Percentiles rank a stretch among this genome's conserved stretches.
Conservation (phyloP, 371 early-diverging fungal genomes). For the Zopfochytrium polystomum region DNA sequence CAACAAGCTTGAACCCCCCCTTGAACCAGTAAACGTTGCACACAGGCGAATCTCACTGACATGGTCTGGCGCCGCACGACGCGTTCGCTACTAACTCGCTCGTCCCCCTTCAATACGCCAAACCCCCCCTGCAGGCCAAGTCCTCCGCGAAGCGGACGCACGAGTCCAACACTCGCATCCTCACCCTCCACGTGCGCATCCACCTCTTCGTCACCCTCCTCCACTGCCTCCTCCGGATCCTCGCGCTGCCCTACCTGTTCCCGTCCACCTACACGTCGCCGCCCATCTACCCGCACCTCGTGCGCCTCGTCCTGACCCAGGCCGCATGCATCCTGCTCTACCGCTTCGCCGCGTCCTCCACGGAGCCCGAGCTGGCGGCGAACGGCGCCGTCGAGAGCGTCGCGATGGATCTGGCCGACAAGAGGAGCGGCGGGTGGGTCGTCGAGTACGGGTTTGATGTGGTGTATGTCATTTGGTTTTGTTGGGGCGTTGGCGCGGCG, state of each 20-base stretch:
- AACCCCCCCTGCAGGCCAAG: too few species aligned
- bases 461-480: slow-evolving; percentile 29
- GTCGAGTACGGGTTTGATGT: slow-evolving; percentile 25
- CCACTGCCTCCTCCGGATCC: background rate
- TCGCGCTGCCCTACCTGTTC: slow-evolving; percentile 5
- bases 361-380: slow-evolving; percentile 5
- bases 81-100: too few species aligned
- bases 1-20: too few species aligned
- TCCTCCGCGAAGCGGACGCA: slow-evolving; percentile 18
- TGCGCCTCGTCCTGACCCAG: slow-evolving; percentile 3
- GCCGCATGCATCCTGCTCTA: slow-evolving; percentile 14
- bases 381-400: slow-evolving; percentile 11
- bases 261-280: slow-evolving; percentile 3
- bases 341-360: slow-evolving; percentile 2
- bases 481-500: too few species aligned
- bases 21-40: too few species aligned
- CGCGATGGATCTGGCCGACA: slow-evolving; percentile 17
- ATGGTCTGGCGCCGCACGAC: too few species aligned
- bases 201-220: too few species aligned
- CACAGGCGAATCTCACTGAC: too few species aligned
- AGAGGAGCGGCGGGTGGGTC: too few species aligned
- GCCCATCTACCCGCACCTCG: background rate
- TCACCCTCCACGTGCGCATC: slow-evolving; percentile 8
- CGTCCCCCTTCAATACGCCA: too few species aligned
- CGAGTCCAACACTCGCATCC: slow-evolving; percentile 16